phyloP scores from a whole-genome alignment of 768 basidiomycete genomes.

The Lactarius indigo region DNA sequence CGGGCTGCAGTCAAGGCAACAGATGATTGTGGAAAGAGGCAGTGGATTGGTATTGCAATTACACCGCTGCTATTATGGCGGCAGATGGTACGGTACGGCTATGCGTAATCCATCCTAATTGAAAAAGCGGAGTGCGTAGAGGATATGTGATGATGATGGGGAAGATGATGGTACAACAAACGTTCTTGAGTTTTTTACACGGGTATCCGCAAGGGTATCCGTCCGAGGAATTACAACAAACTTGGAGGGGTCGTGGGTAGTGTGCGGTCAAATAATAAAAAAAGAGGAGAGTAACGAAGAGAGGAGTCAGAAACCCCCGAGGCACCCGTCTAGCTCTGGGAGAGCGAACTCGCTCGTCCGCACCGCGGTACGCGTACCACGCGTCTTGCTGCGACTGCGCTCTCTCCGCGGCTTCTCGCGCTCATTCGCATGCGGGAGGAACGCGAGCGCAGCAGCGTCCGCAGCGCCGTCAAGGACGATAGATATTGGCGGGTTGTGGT shows the following conservation, averaged over 20 bases:
- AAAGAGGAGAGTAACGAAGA: background rate
- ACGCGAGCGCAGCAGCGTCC: constrained; percentile 1
- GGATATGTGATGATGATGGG: background rate
- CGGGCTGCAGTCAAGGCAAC: background rate
- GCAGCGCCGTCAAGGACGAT: background rate
- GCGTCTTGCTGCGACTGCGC: constrained; percentile 11
- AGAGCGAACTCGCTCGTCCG: constrained; percentile 22
- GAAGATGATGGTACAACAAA: constrained; percentile 16
- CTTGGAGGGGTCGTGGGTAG: background rate
- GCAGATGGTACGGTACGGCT: constrained; percentile 16
- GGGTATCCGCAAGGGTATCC: constrained; percentile 13
- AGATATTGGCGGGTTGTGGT: constrained; percentile 14
- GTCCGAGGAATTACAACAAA: constrained; percentile 1
- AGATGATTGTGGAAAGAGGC: background rate
- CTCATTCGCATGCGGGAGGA: constrained; percentile 20
- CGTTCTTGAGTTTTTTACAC: constrained; percentile 8
- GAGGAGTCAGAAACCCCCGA: constrained; percentile 29
- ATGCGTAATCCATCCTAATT: constrained; percentile 20
- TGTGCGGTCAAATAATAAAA: background rate
- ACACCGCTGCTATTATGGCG: constrained; percentile 1
- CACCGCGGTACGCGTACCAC: background rate
- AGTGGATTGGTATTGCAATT: constrained; percentile 17
- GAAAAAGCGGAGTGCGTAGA: background rate
- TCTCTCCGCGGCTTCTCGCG: constrained; percentile 15
- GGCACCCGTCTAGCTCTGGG: constrained; percentile 28